Conservation (phyloP, 768 basidiomycete genomes). For the Asterophora lycoperdoides region DNA sequence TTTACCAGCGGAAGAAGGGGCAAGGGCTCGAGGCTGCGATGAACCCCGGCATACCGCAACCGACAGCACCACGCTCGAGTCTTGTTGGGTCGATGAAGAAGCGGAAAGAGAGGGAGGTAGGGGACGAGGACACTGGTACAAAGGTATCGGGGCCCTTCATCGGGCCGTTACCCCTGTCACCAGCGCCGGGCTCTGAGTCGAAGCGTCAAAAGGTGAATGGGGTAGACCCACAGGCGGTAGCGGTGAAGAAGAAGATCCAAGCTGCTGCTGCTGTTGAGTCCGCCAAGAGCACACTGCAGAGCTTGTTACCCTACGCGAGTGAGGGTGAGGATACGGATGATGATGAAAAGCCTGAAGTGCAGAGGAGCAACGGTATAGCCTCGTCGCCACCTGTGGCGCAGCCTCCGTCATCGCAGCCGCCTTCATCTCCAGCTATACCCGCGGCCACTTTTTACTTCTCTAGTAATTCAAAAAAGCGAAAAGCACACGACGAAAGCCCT, state of each 20-base stretch:
- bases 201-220: constrained; percentile 23
- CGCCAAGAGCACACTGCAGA: constrained; percentile 23
- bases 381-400: constrained; percentile 6
- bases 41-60: constrained; percentile 29
- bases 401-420: constrained; percentile 27
- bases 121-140: constrained; percentile 46
- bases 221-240: constrained; percentile 49
- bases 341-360: constrained; percentile 12
- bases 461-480: constrained; percentile 28
- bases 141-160: constrained; percentile 53
- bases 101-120: constrained; percentile 33
- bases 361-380: constrained; percentile 14
- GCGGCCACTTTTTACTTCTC: constrained; percentile 33
- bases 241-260: constrained; percentile 51
- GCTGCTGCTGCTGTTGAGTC: constrained; percentile 29
- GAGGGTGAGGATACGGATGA: constrained; percentile 24
- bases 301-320: constrained; percentile 23
- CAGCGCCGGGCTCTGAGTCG: constrained; percentile 21
- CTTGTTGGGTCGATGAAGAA: constrained; percentile 52
- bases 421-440: constrained; percentile 31
- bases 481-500: constrained; percentile 13
- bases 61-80: constrained; percentile 19
- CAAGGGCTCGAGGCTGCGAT: constrained; percentile 67
- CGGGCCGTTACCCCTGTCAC: constrained; percentile 61
- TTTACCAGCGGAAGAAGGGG: constrained; percentile 83